Conservation (phyloP, 2,329 filamentous ascomycete species). For the Tolypocladium tundrense region DNA sequence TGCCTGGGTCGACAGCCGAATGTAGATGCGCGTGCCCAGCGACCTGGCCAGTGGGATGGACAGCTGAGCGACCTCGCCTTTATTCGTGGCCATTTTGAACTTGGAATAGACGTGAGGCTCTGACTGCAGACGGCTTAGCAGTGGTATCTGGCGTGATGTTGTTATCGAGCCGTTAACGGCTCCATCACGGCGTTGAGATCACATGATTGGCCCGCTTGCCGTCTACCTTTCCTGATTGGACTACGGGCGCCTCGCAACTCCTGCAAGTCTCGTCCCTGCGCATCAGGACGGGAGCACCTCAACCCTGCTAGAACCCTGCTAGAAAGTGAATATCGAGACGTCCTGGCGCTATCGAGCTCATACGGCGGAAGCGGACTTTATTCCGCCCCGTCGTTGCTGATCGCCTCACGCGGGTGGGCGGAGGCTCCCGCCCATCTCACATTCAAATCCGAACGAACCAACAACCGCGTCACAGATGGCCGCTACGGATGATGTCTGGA, state of each 20-base stretch:
- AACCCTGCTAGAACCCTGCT: not conserved
- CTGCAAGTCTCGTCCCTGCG: not conserved
- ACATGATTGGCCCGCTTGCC: conserved; percentile 7
- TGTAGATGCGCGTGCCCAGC: conserved; percentile 49
- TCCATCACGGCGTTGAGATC: not conserved
- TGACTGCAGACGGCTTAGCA: not conserved
- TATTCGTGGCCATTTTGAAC: not conserved
- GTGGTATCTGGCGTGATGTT: not conserved
- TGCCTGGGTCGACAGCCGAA: conserved; percentile 47
- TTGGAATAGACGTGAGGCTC: not conserved
- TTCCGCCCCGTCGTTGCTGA: not conserved
- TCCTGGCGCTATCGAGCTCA: not conserved
- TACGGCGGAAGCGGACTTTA: not conserved
- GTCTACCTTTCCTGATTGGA: conserved; percentile 1
- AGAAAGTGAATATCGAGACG: not conserved
- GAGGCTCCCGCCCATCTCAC: not conserved
- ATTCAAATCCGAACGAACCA: conserved; percentile 1
- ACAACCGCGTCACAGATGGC: not conserved
- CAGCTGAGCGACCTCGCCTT: conserved; percentile 17
- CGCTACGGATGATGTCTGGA: conserved; percentile 37
- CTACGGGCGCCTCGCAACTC: not conserved
- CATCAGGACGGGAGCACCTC: not conserved
- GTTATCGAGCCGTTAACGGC: not conserved
- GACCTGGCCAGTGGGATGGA: conserved; percentile 51
- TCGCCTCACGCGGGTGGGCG: not conserved